A percentile compares a stretch with the other conserved stretches of the same genome.
phyloP scores from a whole-genome alignment of 2,329 filamentous ascomycete genomes.

The Domatiomyces globalis region DNA sequence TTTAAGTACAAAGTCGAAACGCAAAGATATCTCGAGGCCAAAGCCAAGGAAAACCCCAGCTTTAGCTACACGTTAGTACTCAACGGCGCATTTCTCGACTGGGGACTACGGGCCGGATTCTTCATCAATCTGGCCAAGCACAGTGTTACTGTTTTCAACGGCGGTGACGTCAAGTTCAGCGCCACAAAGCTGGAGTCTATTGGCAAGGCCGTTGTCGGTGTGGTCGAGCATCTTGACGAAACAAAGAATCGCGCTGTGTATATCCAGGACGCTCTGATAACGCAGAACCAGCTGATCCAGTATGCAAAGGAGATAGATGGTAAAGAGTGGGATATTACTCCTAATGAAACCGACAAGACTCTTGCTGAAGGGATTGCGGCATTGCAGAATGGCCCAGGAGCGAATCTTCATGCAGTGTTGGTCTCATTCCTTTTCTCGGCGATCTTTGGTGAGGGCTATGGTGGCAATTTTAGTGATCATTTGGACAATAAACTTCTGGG shows the following conservation, averaged over 20 bases:
- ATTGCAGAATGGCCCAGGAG: constrained; percentile 20
- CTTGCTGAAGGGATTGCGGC: constrained; percentile 21
- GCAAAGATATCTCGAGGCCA: constrained; percentile 19
- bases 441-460: constrained; percentile 25
- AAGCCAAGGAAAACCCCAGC: constrained; percentile 7
- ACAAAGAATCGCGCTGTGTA: constrained; percentile 40
- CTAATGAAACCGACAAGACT: constrained; percentile 5
- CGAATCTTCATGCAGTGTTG: constrained; percentile 14
- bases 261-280: constrained; percentile 31
- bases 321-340: constrained; percentile 11
- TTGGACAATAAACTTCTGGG: constrained; percentile 29
- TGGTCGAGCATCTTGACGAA: constrained; percentile 36
- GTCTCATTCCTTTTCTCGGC: constrained; percentile 21
- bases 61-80: constrained; percentile 24
- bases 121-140: constrained; percentile 32
- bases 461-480: constrained; percentile 19
- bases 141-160: constrained; percentile 34
- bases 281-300: constrained; percentile 31
- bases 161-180: constrained; percentile 37
- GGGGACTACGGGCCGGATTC: constrained; percentile 25
- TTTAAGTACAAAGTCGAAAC: constrained; percentile 22
- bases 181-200: constrained; percentile 35
- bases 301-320: constrained; percentile 23
- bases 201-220: constrained; percentile 35
- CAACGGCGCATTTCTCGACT: constrained; percentile 24